Evolutionary conservation across 345 rosid genomes (phyloP).

Genomic region (Melastoma malabathricum): DNA sequence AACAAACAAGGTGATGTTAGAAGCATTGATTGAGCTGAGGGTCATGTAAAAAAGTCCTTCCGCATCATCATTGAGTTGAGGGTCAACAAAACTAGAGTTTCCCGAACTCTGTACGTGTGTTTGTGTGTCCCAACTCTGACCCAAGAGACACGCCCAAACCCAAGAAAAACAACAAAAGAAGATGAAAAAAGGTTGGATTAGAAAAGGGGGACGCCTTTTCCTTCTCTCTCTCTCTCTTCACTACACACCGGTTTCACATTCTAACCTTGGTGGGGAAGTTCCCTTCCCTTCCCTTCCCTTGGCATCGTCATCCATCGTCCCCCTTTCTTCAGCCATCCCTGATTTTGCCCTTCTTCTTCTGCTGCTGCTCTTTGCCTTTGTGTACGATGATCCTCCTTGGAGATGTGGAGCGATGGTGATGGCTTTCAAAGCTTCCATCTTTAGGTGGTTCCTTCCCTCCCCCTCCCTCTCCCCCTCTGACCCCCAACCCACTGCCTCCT

Average conservation of each 20-base stretch:
- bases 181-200: not conserved
- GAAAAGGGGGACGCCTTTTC: not conserved
- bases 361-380: not conserved
- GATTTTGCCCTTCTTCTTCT: not conserved
- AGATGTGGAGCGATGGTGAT: constrained; percentile 1
- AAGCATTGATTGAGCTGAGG: too few relatives aligned
- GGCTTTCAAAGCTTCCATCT: constrained; percentile 2
- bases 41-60: too few relatives aligned
- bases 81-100: too few relatives aligned
- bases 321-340: not conserved
- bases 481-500: not conserved
- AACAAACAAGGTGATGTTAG: too few relatives aligned
- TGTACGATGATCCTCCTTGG: not conserved
- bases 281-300: not conserved
- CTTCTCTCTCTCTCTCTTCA: not conserved
- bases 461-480: constrained; percentile 1
- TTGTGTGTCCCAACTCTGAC: too few relatives aligned
- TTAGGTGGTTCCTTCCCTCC: constrained; percentile 6
- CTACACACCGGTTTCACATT: too few relatives aligned
- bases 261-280: too few relatives aligned
- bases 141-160: too few relatives aligned
- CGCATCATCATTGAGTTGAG: too few relatives aligned
- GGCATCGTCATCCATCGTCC: not conserved
- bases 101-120: too few relatives aligned
- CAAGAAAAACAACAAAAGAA: not conserved